Conservation (phyloP, 2,329 filamentous ascomycete genomes). For the Cladorrhinum sp. region DNA sequence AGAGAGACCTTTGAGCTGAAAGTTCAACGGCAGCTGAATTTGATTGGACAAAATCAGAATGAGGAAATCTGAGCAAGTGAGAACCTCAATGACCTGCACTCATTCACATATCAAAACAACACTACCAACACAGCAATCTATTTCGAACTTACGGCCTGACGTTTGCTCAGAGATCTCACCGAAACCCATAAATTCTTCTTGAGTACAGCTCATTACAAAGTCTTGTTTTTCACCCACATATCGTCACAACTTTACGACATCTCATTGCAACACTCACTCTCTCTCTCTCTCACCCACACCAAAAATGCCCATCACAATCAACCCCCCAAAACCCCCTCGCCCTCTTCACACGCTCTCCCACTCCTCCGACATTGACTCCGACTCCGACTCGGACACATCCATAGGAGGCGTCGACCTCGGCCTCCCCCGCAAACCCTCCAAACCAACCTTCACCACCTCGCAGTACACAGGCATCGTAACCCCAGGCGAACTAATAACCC, state of each 20-base stretch:
- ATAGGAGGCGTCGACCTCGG: constrained; percentile 41
- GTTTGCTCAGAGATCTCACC: neutral
- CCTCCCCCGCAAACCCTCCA: neutral
- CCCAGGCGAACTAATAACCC: constrained; percentile 83
- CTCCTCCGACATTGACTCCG: constrained; percentile 10
- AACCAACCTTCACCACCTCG: neutral
- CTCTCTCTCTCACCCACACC: neutral
- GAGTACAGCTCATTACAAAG: neutral
- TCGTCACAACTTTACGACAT: neutral
- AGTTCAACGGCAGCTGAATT: neutral
- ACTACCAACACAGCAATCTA: neutral
- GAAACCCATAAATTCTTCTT: neutral
- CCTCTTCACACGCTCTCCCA: too few species aligned
- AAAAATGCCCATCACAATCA: constrained; percentile 34
- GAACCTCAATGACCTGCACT: neutral
- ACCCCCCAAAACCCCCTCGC: constrained; percentile 27
- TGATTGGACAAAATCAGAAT: neutral
- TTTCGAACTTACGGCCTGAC: neutral
- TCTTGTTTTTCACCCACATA: neutral
- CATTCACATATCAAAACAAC: neutral
- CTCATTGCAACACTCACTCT: neutral
- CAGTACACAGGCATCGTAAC: constrained; percentile 64
- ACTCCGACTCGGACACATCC: constrained; percentile 38
- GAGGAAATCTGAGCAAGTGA: neutral
- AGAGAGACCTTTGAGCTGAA: too few species aligned